Evolutionary conservation across 441 rosid genomes (phyloP), one percentile per base, ranked within the genome.

Genomic region (Geranium incanum): DNA sequence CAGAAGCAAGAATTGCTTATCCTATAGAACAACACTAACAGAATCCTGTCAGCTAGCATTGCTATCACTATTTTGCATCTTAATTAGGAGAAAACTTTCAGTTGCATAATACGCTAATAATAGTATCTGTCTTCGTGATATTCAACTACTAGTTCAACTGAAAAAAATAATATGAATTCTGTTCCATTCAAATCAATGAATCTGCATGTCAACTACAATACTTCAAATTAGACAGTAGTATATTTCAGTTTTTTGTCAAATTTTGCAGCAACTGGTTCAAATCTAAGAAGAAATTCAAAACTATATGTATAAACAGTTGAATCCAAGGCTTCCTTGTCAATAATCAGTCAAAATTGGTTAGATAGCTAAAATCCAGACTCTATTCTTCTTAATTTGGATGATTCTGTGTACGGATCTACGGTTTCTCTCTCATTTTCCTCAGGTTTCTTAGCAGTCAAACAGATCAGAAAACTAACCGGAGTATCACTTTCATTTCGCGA

Each of bases 401-500:
- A 11, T 43, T 41, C 5, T 41, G 9, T 41, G 48, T 41, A 41
- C 48, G 9, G 60, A 15, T n/a, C 5, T 15, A 52, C 6, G 60
- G 15, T 52, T 52, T 19, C 15, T 52, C 60, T 12, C 19, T 3
- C 21, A 21, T 41, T 52, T 52, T 52, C 43, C 72, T 57, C 65
- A 36, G 23, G 55, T 75, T 69, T 72, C 67, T 74, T 45, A 19
- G 68, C 62, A 19, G 36, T 57, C 71, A 72, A 72, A 68, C 74
- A 45, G 15, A 50, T 33, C n/a, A 55, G 16, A 55, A 55, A 55
- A 15, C 52, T 3, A 28, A 28, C 33, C 33, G 33, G 3, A 28
- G 33, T 2, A 28, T 28, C 33, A 28, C 33, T 43, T 43, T 43
- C 50, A 11, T 43, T 43, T 43, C 50, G 50, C 12, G 8, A 7